Evolutionary conservation across 306 rosid genomes (phyloP).

Genomic region (Mucuna pruriens): DNA sequence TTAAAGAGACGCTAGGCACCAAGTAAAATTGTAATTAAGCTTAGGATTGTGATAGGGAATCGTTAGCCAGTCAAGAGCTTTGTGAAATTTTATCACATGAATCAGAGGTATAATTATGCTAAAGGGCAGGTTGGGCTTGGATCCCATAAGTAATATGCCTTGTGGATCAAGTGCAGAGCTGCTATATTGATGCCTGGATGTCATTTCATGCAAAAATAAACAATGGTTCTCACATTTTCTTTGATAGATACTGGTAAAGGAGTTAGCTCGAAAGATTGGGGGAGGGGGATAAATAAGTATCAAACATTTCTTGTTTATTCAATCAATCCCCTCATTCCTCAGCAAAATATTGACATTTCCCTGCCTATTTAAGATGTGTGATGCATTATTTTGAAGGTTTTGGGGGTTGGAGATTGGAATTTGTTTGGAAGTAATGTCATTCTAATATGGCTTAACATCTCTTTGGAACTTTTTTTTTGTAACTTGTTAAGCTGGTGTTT

Average conservation of each 20-base stretch:
- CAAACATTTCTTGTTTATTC: not conserved
- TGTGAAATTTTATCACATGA: not conserved
- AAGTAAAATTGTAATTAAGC: not conserved
- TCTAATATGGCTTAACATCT: not conserved
- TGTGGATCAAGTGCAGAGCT: not conserved
- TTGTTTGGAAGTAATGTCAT: not conserved
- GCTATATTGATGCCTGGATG: not conserved
- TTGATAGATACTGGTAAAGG: not conserved
- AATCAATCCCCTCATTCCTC: not conserved
- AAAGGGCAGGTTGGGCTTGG: not conserved
- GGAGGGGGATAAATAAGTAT: not conserved
- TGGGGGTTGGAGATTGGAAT: not conserved
- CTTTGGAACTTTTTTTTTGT: not conserved
- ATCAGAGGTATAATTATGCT: not conserved
- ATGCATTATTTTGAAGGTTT: not conserved
- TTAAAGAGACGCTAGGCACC: not conserved
- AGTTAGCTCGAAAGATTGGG: not conserved
- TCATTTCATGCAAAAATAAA: not conserved
- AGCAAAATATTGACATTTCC: not conserved
- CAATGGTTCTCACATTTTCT: not conserved
- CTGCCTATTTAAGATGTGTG: not conserved
- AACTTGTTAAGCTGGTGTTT: not conserved
- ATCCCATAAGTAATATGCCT: not conserved
- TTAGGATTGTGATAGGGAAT: conserved; percentile 23
- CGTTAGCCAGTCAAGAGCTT: not conserved